Base-by-base conservation (phyloP, 2,329 filamentous ascomycete species). In the Pseudogymnoascus sp. region DNA sequence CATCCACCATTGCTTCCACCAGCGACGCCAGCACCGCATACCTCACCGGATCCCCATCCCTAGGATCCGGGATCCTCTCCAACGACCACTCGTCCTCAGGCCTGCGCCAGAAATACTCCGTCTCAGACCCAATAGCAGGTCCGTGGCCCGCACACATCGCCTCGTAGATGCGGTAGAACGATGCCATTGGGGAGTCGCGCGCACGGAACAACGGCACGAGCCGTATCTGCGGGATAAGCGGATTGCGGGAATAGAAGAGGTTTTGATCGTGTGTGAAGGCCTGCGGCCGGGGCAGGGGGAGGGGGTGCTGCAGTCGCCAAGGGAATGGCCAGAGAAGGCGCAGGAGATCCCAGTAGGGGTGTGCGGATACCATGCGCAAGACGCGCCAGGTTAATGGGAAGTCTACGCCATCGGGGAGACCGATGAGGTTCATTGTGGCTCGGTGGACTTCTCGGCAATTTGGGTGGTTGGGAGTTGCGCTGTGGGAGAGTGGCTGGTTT, bases 181-280 rank as follows among this genome's bases (percentile, higher is more conserved):
- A 70, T 19, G 69, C 66, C 7, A 70, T 19, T 7, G 69, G 65
- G 13, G 70, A 71, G 60, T 71, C 70, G 26, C 70, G 66, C 38
- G 65, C 64, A 46, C 67, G 64, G 7, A 63, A 63, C 9, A 63
- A 29, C 26, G 50, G 50, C 10, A 56, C 50, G 9, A 56, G n/a
- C 26, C 50, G 50, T 10, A 56, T 56, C 50, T 56, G 50, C n/a
- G 50, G 50, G 10, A 56, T 56, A 3, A 56, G 50, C 10, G 50
- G 50, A n/a, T 56, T 56, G 26, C 50, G 50, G 50, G 29, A 6
- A 56, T 33, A 2, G 10, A 56, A 56, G 63, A 80, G 75, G 46
- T 76, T 68, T 23, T 79, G 76, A 64, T 83, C 76, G 65, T 85
- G 75, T 64, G 75, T 74, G 15, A 86, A 71, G 11, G 79, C 79